Evolutionary conservation across 2,329 filamentous ascomycete species (phyloP), one percentile per base, ranked within the genome.

Genomic region (Conoideocrella luteorostrata): DNA sequence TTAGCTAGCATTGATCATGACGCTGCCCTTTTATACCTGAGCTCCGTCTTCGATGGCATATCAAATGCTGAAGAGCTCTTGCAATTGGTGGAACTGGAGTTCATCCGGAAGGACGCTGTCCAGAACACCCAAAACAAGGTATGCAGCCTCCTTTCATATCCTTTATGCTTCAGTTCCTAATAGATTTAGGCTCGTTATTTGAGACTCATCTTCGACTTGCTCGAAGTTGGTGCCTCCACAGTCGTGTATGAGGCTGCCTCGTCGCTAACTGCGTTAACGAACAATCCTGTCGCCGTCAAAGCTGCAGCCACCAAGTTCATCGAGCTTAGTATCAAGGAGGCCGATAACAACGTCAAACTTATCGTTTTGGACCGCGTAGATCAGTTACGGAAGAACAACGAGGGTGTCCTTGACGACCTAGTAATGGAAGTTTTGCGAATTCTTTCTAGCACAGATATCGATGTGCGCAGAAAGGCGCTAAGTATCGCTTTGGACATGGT

Each of bases 301-400:
- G 93, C 93, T 21, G 93, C 93, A 9, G 93, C 93, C 12, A 79
- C 81, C 55, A 98, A 98, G 62, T 93, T 98, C 63, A 95, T 97
- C 51, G 93, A 98, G 65, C 75, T 98, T 7, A 89, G 86, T 62
- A 96, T 98, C 63, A 95, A 95, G 69, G 93, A 97, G 67, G 84
- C 93, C 1, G 93, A 98, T 65, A 98, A 98, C 73, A 98, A 98
- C 61, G 93, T 98, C 51, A 98, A 98, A 71, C 82, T 98, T 36
- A 98, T 98, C 55, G 93, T 98, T 17, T 75, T 98, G 34, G 93
- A 97, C 59, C 85, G 91, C 36, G 93, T 98, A 29, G 86, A 95
- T 57, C 84, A 91, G 57, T 67, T 96, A 50, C 79, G 90, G 55
- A 82, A 84, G 61, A 88, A 88, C 66, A 94, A 95, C 55, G 87